A percentile compares a stretch with the other conserved stretches of the same genome.
These are phyloP conservation scores for Pythium scleroteichum DNA, from an alignment of 352 stramenopile genomes.

Conservation along the genomic window DNA sequence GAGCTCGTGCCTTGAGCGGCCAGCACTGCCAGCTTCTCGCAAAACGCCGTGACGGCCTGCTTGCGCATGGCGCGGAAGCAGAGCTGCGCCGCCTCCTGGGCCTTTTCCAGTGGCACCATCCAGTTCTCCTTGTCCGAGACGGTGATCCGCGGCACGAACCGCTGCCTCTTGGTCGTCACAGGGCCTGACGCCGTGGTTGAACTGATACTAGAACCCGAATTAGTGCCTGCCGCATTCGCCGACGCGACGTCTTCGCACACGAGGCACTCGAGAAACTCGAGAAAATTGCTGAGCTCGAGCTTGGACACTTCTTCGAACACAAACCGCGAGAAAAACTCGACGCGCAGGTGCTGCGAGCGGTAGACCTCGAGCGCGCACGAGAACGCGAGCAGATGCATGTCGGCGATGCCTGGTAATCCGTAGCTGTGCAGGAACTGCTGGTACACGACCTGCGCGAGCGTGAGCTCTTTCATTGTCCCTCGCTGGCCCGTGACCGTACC, in stretches of 20 bases:
- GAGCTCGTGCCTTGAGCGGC: slow-evolving; percentile 44
- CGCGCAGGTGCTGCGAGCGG: slow-evolving; percentile 61
- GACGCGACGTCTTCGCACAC: slow-evolving; percentile 46
- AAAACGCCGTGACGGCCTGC: slow-evolving; percentile 52
- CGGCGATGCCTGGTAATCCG: slow-evolving; percentile 70
- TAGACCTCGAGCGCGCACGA: slow-evolving; percentile 71
- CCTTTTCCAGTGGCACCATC: slow-evolving; percentile 63
- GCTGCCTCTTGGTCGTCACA: slow-evolving; percentile 39
- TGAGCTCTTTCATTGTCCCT: slow-evolving; percentile 31
- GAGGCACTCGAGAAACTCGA: slow-evolving; percentile 79
- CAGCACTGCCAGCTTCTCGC: slow-evolving; percentile 53
- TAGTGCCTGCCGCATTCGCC: background rate
- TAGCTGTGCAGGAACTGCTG: slow-evolving; percentile 84
- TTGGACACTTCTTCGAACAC: slow-evolving; percentile 72
- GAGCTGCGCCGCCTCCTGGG: slow-evolving; percentile 56
- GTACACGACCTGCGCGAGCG: slow-evolving; percentile 75
- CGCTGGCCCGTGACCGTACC: background rate
- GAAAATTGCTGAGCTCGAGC: slow-evolving; percentile 55
- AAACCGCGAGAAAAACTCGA: slow-evolving; percentile 76
- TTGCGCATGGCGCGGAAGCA: slow-evolving; percentile 81
- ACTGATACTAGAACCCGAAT: slow-evolving; percentile 10
- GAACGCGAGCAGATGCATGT: slow-evolving; percentile 79
- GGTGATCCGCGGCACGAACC: slow-evolving; percentile 50
- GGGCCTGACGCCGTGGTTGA: slow-evolving; percentile 2
- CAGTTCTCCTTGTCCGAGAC: slow-evolving; percentile 76